Conservation (phyloP, 306 rosid species). For the Rosa rugosa region DNA sequence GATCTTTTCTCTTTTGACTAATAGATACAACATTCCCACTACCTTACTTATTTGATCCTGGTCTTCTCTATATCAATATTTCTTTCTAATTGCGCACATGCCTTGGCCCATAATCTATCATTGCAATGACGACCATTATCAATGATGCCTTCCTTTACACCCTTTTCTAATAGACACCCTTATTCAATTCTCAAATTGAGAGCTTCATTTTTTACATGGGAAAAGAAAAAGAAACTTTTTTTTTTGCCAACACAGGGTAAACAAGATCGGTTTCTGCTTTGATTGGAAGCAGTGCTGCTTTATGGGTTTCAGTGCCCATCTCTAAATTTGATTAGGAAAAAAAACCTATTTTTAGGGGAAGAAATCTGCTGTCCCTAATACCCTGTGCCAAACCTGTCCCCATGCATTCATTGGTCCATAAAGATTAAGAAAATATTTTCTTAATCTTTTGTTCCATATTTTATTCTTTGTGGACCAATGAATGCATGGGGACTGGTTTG, state of each 20-base stretch:
- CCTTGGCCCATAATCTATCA: not conserved
- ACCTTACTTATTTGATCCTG: not conserved
- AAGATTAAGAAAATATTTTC: no score
- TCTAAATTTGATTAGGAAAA: not conserved
- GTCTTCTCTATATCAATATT: not conserved
- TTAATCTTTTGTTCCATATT: no score
- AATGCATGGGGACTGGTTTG: no score
- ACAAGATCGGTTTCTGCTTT: not conserved
- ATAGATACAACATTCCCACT: not conserved
- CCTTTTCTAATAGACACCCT: not conserved
- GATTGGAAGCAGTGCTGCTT: slow-evolving; percentile 10
- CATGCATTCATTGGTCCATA: no score
- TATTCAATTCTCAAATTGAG: not conserved
- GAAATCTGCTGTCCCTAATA: no score
- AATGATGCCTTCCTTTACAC: slow-evolving; percentile 5
- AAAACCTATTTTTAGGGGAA: no score
- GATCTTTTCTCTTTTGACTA: not conserved
- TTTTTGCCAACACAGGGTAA: not conserved
- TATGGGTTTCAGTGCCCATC: slow-evolving; percentile 27
- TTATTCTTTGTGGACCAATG: no score
- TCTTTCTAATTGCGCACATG: slow-evolving; percentile 11
- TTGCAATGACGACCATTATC: not conserved
- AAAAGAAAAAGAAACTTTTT: not conserved
- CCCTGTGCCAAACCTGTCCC: no score
- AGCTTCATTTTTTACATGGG: not conserved